Conservation (phyloP, 352 stramenopile genomes). For the Pythium dissotocum region DNA sequence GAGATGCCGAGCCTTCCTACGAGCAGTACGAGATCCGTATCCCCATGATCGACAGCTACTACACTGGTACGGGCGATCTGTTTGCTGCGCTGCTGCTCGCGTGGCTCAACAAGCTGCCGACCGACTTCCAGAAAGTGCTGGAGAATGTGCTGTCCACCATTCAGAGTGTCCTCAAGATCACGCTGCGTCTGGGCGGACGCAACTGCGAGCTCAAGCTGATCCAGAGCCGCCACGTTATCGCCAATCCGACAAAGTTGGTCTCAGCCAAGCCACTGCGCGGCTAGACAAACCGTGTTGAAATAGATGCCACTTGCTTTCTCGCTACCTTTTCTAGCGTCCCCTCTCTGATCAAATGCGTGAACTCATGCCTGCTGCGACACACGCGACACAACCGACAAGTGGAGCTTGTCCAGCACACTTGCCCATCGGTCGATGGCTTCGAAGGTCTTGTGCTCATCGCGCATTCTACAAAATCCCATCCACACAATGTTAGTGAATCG, state of each 20-base stretch:
- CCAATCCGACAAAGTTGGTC: constrained; percentile 50
- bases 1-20: constrained; percentile 28
- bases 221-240: constrained; percentile 75
- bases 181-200: constrained; percentile 54
- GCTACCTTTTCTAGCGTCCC: neutral
- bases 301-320: constrained; percentile 13
- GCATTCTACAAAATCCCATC: constrained; percentile 33
- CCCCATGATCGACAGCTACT: constrained; percentile 80
- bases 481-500: constrained; percentile 9
- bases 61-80: constrained; percentile 81
- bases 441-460: constrained; percentile 62
- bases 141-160: constrained; percentile 83
- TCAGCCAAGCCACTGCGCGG: constrained; percentile 39
- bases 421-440: constrained; percentile 74
- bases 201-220: constrained; percentile 85
- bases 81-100: constrained; percentile 81
- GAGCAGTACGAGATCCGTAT: constrained; percentile 83
- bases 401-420: constrained; percentile 45
- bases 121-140: constrained; percentile 65
- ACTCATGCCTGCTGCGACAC: constrained; percentile 23
- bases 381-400: constrained; percentile 47
- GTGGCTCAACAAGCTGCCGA: constrained; percentile 66
- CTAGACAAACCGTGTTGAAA: constrained; percentile 6
- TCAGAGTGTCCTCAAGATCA: constrained; percentile 77
- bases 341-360: neutral